Evolutionary conservation across 805 yeast genomes (phyloP).

Genomic region (Wickerhamiella allomyrinae): DNA sequence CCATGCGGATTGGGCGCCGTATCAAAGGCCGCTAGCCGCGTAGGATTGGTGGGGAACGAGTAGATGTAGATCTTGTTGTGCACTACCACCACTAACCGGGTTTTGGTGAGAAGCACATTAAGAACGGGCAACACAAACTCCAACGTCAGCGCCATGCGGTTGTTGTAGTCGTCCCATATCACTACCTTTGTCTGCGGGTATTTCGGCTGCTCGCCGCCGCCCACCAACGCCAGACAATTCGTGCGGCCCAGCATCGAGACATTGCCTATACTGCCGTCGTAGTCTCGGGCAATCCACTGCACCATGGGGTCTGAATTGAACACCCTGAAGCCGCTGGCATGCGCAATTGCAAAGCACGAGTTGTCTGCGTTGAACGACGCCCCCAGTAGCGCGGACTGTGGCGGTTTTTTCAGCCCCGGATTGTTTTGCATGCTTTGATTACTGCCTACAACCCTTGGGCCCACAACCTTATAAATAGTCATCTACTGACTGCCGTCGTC

Average conservation of each 20-base stretch:
- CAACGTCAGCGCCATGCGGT: constrained; percentile 53
- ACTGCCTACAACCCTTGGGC: too few species aligned
- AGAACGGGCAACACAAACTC: constrained; percentile 67
- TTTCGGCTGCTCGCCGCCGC: constrained; percentile 73
- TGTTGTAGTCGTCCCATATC: constrained; percentile 85
- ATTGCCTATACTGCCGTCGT: constrained; percentile 53
- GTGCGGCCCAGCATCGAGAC: constrained; percentile 80
- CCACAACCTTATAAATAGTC: too few species aligned
- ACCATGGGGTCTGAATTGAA: constrained; percentile 83
- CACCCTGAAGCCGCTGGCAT: constrained; percentile 68
- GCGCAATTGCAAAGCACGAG: constrained; percentile 76
- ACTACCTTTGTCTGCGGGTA: constrained; percentile 67
- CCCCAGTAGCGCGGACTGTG: constrained; percentile 28
- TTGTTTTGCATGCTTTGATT: constrained; percentile 1
- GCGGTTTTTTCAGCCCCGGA: neutral
- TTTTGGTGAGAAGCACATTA: constrained; percentile 59
- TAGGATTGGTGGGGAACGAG: constrained; percentile 71
- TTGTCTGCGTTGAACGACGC: constrained; percentile 79
- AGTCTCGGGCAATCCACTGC: constrained; percentile 45
- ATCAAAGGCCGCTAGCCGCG: constrained; percentile 46
- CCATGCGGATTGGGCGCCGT: constrained; percentile 52
- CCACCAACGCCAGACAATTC: constrained; percentile 77
- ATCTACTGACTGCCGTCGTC: too few species aligned
- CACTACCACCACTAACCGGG: constrained; percentile 60
- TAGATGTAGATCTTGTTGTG: constrained; percentile 55